phyloP scores from a whole-genome alignment of 192 early-diverging fungal genomes.

The Coemansia sp. region DNA sequence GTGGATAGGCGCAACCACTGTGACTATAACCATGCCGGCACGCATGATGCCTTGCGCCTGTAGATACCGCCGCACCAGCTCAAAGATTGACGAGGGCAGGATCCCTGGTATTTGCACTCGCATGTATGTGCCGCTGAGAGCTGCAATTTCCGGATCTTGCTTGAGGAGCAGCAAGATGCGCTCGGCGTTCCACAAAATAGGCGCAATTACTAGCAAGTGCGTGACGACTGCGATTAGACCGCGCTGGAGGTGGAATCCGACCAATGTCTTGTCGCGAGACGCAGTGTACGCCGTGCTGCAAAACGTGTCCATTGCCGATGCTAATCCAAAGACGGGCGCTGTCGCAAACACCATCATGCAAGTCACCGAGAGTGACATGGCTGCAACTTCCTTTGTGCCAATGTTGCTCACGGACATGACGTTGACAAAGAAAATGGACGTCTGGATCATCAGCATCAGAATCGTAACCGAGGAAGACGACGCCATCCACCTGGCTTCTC shows the following conservation, averaged over 20 bases:
- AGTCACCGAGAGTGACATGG: slow-evolving; percentile 68
- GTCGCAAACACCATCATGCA: slow-evolving; percentile 65
- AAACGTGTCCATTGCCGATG: slow-evolving; percentile 73
- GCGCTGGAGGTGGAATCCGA: slow-evolving; percentile 76
- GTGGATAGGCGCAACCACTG: slow-evolving; percentile 72
- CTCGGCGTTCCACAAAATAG: slow-evolving; percentile 71
- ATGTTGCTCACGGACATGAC: slow-evolving; percentile 64
- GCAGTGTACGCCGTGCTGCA: slow-evolving; percentile 71
- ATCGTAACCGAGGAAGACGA: slow-evolving; percentile 32
- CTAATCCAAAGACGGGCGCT: slow-evolving; percentile 64
- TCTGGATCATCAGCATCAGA: slow-evolving; percentile 59
- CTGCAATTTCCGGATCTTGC: slow-evolving; percentile 71
- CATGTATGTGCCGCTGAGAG: slow-evolving; percentile 66
- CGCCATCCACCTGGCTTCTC: slow-evolving; percentile 29
- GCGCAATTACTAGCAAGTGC: slow-evolving; percentile 67
- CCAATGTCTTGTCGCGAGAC: slow-evolving; percentile 58
- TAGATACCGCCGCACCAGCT: slow-evolving; percentile 80
- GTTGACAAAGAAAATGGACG: slow-evolving; percentile 61
- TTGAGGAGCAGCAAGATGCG: slow-evolving; percentile 61
- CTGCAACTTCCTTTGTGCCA: slow-evolving; percentile 63
- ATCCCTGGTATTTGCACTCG: slow-evolving; percentile 68
- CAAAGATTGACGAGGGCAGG: slow-evolving; percentile 76
- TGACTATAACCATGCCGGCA: slow-evolving; percentile 69
- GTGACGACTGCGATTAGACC: slow-evolving; percentile 73
- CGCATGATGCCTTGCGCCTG: slow-evolving; percentile 92